These are phyloP conservation scores for Diddensiella transvaalensis DNA, from an alignment of 805 yeast genomes.

Conservation along the genomic window DNA sequence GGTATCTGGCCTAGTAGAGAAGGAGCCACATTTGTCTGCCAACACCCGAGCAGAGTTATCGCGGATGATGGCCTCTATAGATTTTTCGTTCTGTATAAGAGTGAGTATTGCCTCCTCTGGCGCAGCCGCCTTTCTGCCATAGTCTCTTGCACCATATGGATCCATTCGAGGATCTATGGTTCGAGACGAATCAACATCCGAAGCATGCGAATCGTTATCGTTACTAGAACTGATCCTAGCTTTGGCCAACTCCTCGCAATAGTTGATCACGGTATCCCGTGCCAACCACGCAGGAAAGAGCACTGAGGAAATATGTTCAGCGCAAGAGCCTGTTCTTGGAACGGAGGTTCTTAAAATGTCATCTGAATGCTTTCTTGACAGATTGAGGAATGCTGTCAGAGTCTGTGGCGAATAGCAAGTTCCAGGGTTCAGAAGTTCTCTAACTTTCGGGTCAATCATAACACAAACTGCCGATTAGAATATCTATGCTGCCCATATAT, in stretches of 20 bases:
- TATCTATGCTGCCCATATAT: too few species aligned
- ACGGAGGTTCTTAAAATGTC: slow-evolving; percentile 29
- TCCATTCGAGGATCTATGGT: slow-evolving; percentile 22
- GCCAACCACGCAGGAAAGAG: slow-evolving; percentile 25
- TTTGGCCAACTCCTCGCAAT: slow-evolving; percentile 14
- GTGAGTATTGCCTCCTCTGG: slow-evolving; percentile 15
- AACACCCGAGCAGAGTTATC: slow-evolving; percentile 16
- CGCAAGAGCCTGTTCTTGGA: slow-evolving; percentile 27
- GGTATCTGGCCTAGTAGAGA: slow-evolving; percentile 17
- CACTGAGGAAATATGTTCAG: slow-evolving; percentile 14
- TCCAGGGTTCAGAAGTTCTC: slow-evolving; percentile 18
- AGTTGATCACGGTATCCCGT: slow-evolving; percentile 19
- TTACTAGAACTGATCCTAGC: background rate
- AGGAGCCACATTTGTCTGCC: slow-evolving; percentile 23
- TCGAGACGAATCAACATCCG: background rate
- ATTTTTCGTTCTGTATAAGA: slow-evolving; percentile 21
- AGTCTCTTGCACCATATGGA: slow-evolving; percentile 25
- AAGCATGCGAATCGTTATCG: background rate
- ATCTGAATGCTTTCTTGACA: slow-evolving; percentile 30
- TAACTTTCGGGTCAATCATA: slow-evolving; percentile 28
- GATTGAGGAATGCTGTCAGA: slow-evolving; percentile 26
- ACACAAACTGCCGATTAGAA: too few species aligned
- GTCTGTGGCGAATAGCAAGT: slow-evolving; percentile 26
- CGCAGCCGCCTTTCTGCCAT: slow-evolving; percentile 4
- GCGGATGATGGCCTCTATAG: slow-evolving; percentile 22